These are phyloP conservation scores for Fusarium clavum DNA, from an alignment of 2,329 filamentous ascomycete genomes.

Conservation along the genomic window DNA sequence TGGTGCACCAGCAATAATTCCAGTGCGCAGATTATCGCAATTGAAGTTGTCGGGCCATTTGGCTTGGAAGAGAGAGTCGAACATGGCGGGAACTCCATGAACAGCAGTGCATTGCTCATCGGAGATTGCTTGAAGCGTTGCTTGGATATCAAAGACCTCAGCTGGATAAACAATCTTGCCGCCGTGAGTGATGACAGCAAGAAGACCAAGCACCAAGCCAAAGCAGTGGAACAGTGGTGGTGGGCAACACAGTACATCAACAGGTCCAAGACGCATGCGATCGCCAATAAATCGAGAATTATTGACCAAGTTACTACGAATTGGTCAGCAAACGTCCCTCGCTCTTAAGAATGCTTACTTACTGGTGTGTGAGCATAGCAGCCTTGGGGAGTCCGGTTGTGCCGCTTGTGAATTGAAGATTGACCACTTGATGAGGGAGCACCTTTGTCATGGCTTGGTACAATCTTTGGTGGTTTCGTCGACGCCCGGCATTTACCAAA, in stretches of 20 bases:
- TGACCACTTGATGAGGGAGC: slow-evolving; percentile 75
- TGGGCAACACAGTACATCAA: slow-evolving; percentile 81
- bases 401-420: slow-evolving; percentile 81
- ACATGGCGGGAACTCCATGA: slow-evolving; percentile 88
- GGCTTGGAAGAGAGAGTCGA: slow-evolving; percentile 72
- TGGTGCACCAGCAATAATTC: slow-evolving; percentile 82
- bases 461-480: slow-evolving; percentile 62
- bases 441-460: slow-evolving; percentile 66
- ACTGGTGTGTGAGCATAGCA: slow-evolving; percentile 79
- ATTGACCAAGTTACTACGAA: slow-evolving; percentile 67
- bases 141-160: slow-evolving; percentile 76
- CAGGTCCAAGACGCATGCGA: slow-evolving; percentile 74
- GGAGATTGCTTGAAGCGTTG: slow-evolving; percentile 74
- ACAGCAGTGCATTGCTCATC: slow-evolving; percentile 78
- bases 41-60: slow-evolving; percentile 56
- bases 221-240: slow-evolving; percentile 90
- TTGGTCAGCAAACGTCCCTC: slow-evolving; percentile 11
- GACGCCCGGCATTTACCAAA: slow-evolving; percentile 64
- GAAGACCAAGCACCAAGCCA: slow-evolving; percentile 79
- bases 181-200: slow-evolving; percentile 79
- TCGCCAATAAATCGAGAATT: slow-evolving; percentile 79
- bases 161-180: slow-evolving; percentile 80
- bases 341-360: slow-evolving; percentile 44
- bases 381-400: slow-evolving; percentile 80
- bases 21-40: slow-evolving; percentile 72